These are phyloP conservation scores for Dipodascus albidus DNA, from an alignment of 805 yeast genomes.

Conservation along the genomic window DNA sequence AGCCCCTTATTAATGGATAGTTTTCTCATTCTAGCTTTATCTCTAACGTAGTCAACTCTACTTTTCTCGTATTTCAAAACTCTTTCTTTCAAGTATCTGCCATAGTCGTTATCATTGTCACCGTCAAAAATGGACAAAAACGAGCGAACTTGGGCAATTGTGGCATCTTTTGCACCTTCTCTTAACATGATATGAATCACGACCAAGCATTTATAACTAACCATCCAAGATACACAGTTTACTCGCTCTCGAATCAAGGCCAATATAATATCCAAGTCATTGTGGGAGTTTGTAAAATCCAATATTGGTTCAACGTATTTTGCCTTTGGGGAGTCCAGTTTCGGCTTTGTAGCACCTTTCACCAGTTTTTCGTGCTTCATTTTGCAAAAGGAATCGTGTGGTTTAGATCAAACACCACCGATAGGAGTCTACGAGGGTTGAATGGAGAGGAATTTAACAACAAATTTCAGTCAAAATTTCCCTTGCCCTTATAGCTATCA, in stretches of 20 bases:
- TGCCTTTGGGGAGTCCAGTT: not conserved
- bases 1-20: not conserved
- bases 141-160: not conserved
- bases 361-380: not conserved
- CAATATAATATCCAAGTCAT: not conserved
- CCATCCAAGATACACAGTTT: not conserved
- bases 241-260: not conserved
- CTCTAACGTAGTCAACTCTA: not conserved
- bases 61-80: not conserved
- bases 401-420: not conserved
- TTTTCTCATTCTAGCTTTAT: not conserved
- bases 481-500: not conserved
- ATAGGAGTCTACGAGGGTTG: not conserved
- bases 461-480: not conserved
- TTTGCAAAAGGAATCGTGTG: not conserved
- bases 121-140: not conserved
- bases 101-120: not conserved
- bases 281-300: not conserved
- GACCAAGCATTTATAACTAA: not conserved
- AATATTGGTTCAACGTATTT: not conserved
- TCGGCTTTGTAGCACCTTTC: not conserved
- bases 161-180: not conserved
- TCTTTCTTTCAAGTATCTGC: not conserved
- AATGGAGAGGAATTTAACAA: not conserved
- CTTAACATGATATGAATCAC: not conserved